Percentiles rank a stretch among this genome's conserved stretches.
Evolutionary conservation across 2,329 filamentous ascomycete species (phyloP).

Genomic region (Metarhizium rileyi): DNA sequence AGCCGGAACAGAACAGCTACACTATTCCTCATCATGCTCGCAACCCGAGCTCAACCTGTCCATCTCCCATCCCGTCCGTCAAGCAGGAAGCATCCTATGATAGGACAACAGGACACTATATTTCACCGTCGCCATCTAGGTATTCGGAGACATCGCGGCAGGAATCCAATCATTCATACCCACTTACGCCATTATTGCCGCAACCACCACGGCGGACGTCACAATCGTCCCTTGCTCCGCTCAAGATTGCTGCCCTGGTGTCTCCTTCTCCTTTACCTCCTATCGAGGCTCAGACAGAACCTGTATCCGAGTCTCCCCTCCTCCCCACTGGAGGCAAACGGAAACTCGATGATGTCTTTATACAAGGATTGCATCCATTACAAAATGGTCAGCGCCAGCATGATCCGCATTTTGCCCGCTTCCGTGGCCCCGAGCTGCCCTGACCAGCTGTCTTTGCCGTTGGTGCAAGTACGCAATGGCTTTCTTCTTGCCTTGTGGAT

Average conservation of each 20-base stretch:
- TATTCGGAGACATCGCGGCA: constrained; percentile 21
- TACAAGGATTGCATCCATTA: constrained; percentile 20
- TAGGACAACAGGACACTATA: constrained; percentile 25
- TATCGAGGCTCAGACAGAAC: constrained; percentile 25
- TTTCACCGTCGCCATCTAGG: constrained; percentile 28
- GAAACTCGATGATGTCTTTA: constrained; percentile 26
- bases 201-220: constrained; percentile 14
- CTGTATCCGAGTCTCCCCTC: constrained; percentile 15
- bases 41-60: constrained; percentile 18
- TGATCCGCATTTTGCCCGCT: constrained; percentile 21
- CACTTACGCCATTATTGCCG: constrained; percentile 17
- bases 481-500: neutral
- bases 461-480: too few relatives aligned
- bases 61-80: constrained; percentile 19
- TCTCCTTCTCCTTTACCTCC: constrained; percentile 20
- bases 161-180: constrained; percentile 21
- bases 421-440: constrained; percentile 15
- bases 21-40: constrained; percentile 17
- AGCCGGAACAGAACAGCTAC: constrained; percentile 30
- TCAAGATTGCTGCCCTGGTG: constrained; percentile 26
- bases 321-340: constrained; percentile 25
- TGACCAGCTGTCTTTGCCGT: too few relatives aligned
- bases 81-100: constrained; percentile 26
- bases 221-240: constrained; percentile 22
- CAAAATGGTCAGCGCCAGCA: constrained; percentile 28